Conservation (phyloP, 768 basidiomycete genomes). For the Trametes coccinea region DNA sequence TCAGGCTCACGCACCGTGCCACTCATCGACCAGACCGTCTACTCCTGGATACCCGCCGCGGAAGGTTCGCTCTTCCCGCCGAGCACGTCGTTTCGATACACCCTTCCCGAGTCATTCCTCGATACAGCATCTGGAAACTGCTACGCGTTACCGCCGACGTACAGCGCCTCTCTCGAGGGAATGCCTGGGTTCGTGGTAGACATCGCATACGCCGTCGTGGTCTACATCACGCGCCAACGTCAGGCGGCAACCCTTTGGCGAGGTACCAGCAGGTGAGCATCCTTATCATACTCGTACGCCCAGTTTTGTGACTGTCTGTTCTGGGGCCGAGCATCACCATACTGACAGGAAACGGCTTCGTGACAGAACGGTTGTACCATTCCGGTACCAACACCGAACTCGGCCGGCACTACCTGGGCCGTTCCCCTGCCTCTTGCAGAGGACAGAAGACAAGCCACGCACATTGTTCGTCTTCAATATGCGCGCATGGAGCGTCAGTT, state of each 20-base stretch:
- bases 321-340: too few relatives aligned
- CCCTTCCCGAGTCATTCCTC: slow-evolving; percentile 25
- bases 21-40: slow-evolving; percentile 24
- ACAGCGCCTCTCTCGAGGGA: slow-evolving; percentile 22
- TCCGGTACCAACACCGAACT: slow-evolving; percentile 23
- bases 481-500: slow-evolving; percentile 13
- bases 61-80: slow-evolving; percentile 26
- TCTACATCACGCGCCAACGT: slow-evolving; percentile 21
- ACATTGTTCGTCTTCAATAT: slow-evolving; percentile 26
- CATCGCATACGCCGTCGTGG: slow-evolving; percentile 27
- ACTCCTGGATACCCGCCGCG: slow-evolving; percentile 24
- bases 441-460: slow-evolving; percentile 19
- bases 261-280: slow-evolving; percentile 4
- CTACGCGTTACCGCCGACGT: slow-evolving; percentile 28
- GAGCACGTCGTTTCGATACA: slow-evolving; percentile 27
- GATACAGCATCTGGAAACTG: slow-evolving; percentile 13
- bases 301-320: too few relatives aligned
- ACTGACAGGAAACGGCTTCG: not conserved
- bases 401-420: slow-evolving; percentile 25
- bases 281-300: too few relatives aligned
- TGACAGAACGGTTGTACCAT: slow-evolving; percentile 25
- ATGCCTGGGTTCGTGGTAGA: slow-evolving; percentile 29
- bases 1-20: slow-evolving; percentile 16
- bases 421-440: slow-evolving; percentile 18
- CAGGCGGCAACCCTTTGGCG: slow-evolving; percentile 27